These are phyloP conservation scores for Thuidium tamariscinum DNA, from an alignment of 225 moss, liverwort and hornwort genomes.

Conservation along the genomic window DNA sequence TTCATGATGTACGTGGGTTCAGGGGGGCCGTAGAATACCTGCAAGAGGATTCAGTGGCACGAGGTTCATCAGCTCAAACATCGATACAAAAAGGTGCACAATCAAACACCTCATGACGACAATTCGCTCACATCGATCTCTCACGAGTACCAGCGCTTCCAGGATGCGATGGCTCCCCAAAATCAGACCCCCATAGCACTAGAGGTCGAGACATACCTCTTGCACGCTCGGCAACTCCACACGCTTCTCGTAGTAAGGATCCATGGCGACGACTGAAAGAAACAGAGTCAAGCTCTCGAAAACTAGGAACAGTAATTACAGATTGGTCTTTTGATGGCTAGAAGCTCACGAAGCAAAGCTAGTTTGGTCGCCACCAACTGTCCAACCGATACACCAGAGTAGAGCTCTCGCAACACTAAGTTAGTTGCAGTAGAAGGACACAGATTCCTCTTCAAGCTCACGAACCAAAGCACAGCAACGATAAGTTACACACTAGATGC, in stretches of 20 bases:
- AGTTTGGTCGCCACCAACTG: not conserved
- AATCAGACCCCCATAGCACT: too few relatives aligned
- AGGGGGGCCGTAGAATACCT: conserved; percentile 35
- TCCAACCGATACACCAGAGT: not conserved
- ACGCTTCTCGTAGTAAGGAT: conserved; percentile 21
- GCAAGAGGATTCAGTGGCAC: not conserved
- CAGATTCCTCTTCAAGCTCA: not conserved
- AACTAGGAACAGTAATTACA: not conserved
- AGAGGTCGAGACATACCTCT: not conserved
- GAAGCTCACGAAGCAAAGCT: not conserved
- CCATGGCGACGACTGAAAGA: not conserved
- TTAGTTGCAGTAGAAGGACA: not conserved
- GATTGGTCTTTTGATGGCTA: not conserved
- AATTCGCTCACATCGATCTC: not conserved
- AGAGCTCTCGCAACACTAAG: not conserved
- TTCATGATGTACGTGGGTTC: conserved; percentile 30
- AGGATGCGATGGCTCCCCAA: too few relatives aligned
- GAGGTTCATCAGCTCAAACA: not conserved
- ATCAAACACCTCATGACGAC: too few relatives aligned
- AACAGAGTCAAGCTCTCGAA: not conserved
- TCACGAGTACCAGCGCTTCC: not conserved
- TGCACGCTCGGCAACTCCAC: conserved; percentile 21
- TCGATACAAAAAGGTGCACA: not conserved
- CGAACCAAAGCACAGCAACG: not conserved
- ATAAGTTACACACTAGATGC: too few relatives aligned